Percentiles rank a stretch among this genome's conserved stretches.
phyloP scores from a whole-genome alignment of 768 basidiomycete species.

The Phanerochaete sordida region DNA sequence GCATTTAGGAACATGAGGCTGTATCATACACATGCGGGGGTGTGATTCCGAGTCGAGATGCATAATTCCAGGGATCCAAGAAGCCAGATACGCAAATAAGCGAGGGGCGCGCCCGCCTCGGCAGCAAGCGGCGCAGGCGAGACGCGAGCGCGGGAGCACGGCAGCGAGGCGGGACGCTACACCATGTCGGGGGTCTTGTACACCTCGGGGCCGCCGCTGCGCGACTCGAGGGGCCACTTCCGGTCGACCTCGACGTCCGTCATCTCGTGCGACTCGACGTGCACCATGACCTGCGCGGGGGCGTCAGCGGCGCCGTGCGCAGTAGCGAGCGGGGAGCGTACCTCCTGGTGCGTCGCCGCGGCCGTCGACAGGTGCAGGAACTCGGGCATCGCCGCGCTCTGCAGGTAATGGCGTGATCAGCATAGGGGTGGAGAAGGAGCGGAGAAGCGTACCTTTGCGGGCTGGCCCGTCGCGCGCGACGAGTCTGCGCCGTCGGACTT shows the following conservation, averaged over 20 bases:
- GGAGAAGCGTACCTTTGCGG: background rate
- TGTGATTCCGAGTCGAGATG: too few species aligned
- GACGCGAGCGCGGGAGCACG: too few species aligned
- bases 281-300: background rate
- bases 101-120: too few species aligned
- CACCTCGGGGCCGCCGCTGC: background rate
- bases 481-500: background rate
- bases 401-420: background rate
- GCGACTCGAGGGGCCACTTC: background rate
- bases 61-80: too few species aligned
- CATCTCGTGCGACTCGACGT: slow-evolving; percentile 6
- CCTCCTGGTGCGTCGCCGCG: background rate
- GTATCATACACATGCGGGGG: too few species aligned
- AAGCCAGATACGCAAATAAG: too few species aligned
- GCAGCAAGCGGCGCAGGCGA: too few species aligned
- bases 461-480: background rate
- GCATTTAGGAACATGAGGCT: too few species aligned
- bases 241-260: background rate
- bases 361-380: slow-evolving; percentile 1
- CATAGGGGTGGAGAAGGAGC: background rate
- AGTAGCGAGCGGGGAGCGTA: background rate
- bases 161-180: too few species aligned
- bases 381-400: slow-evolving; percentile 5
- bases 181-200: background rate
- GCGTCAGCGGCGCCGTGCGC: background rate